Evolutionary conservation across 2,329 filamentous ascomycete species (phyloP).

Genomic region (Epichloe sibirici): DNA sequence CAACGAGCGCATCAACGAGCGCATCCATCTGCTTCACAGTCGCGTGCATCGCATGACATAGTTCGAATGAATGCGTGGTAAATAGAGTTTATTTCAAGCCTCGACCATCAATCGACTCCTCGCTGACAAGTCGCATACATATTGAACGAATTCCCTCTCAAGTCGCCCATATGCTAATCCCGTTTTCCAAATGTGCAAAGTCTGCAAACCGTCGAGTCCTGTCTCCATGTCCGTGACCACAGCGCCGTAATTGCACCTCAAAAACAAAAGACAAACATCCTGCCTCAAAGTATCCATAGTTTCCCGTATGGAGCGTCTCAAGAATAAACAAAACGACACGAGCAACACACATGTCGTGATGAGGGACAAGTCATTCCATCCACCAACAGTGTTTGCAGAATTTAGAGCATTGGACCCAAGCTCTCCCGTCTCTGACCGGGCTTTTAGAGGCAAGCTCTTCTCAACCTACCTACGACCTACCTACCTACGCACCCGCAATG

Average conservation of each 20-base stretch:
- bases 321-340: not conserved
- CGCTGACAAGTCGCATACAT: constrained; percentile 7
- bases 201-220: not conserved
- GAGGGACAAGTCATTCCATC: not conserved
- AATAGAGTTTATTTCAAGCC: not conserved
- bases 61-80: not conserved
- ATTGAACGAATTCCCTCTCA: not conserved
- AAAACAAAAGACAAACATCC: not conserved
- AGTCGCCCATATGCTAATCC: not conserved
- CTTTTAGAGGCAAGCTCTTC: not conserved
- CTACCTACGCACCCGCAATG: constrained; percentile 21
- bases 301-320: not conserved
- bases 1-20: too few species aligned
- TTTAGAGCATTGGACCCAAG: not conserved
- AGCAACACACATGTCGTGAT: not conserved
- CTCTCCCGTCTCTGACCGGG: not conserved
- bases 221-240: not conserved
- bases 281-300: not conserved
- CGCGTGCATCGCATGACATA: too few species aligned
- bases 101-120: constrained; percentile 5
- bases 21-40: too few species aligned
- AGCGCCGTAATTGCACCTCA: not conserved
- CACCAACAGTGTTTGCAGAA: not conserved
- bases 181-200: constrained; percentile 4
- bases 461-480: constrained; percentile 7